These are phyloP conservation scores for Dorcoceras hygrometricum DNA, from an alignment of 257 asterid genomes.

Conservation along the genomic window DNA sequence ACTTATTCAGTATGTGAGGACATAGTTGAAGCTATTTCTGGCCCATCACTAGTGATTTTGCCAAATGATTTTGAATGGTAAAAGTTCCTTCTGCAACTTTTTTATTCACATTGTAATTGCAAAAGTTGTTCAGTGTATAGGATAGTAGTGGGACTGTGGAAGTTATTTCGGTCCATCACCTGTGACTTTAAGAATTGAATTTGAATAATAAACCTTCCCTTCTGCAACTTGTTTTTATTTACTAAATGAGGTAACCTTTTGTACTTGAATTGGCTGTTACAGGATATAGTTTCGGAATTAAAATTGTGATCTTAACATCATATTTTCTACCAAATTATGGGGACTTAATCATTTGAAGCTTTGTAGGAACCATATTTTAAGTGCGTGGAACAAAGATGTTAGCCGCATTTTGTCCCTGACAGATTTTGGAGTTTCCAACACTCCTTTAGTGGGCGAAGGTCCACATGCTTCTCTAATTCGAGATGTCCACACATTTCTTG, in stretches of 20 bases:
- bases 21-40: not conserved
- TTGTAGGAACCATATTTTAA: slow-evolving; percentile 78
- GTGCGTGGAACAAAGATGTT: slow-evolving; percentile 95
- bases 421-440: slow-evolving; percentile 70
- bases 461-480: slow-evolving; percentile 62
- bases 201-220: not conserved
- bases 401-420: slow-evolving; percentile 70
- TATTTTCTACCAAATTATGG: slow-evolving; percentile 19
- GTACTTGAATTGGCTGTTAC: slow-evolving; percentile 11
- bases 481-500: slow-evolving; percentile 75
- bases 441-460: slow-evolving; percentile 52
- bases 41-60: not conserved
- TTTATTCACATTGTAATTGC: not conserved
- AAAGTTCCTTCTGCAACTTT: not conserved
- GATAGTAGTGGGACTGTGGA: not conserved
- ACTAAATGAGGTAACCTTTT: slow-evolving; percentile 2
- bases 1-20: not conserved
- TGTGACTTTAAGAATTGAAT: not conserved
- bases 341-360: slow-evolving; percentile 31
- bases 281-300: not conserved
- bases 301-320: not conserved
- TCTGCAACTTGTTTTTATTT: slow-evolving; percentile 2
- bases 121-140: not conserved
- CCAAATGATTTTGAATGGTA: not conserved
- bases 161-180: not conserved